Evolutionary conservation across 768 basidiomycete genomes (phyloP), one percentile per base, ranked within the genome.

Genomic region (Crepidotus variabilis): DNA sequence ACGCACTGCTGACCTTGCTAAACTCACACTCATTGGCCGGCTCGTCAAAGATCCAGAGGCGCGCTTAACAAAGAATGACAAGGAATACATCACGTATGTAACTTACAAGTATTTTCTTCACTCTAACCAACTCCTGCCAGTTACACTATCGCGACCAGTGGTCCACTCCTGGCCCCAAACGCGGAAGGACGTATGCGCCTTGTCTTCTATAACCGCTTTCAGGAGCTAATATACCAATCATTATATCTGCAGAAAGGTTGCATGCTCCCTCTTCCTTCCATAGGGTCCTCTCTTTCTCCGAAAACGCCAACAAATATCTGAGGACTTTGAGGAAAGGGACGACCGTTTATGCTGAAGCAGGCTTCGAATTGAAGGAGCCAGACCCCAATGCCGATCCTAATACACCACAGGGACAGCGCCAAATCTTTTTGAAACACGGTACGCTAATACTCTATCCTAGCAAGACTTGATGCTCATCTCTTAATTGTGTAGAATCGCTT

Each of bases 381-480:
- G 87, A 88, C 39, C 69, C 78, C 6, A 77, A 73, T 36, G 82
- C 88, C 11, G 88, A 91, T 51, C 77, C 88, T 2, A 71, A 78
- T 50, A 82, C 88, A 0, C 81, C 86, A 28, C 78, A 84, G 54
- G 87, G 85, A 1, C 90, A 92, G 66, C 85, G 89, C 32, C 90
- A 92, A 68, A 87, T 94, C 54, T 88, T 92, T 71, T 77, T 94
- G 39, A 78, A 82, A 65, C 92, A 94, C 60, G 90, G 92, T 90
- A 58, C 39, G 81, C 59, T 13, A 14, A 18, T 45, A 53, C 28
- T 13, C 32, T 52, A 43, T 56, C 33, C 45, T 20, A 14, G 35
- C 50, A 14, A 24, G 7, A 21, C 45, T 3, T 28, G 28, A 28
- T 28, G 28, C 28, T 28, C 8, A 10, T 54, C 54, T 32, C 52